phyloP scores from a whole-genome alignment of 1,284 basidiomycete species.

The Moniliella sp. region DNA sequence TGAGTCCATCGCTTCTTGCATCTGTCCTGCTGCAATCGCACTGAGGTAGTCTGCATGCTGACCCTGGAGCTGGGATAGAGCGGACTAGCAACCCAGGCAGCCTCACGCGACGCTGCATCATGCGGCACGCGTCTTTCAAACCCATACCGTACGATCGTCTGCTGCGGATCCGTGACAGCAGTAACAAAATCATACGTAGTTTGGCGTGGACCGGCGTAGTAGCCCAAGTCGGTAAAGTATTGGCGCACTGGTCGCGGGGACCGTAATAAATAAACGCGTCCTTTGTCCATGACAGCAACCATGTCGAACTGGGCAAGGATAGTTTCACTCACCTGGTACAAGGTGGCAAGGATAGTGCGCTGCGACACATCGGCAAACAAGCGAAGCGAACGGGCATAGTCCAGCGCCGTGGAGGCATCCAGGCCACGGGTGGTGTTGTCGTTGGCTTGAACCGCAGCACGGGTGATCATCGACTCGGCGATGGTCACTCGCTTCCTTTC shows the following conservation, averaged over 20 bases:
- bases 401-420: slow-evolving; percentile 19
- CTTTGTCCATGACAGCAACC: slow-evolving; percentile 18
- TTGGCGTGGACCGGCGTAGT: slow-evolving; percentile 11
- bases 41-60: slow-evolving; percentile 20
- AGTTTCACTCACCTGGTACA: slow-evolving; percentile 16
- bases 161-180: slow-evolving; percentile 44
- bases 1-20: slow-evolving; percentile 8
- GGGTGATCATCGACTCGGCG: slow-evolving; percentile 12
- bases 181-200: slow-evolving; percentile 39
- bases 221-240: slow-evolving; percentile 22
- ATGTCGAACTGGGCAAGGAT: slow-evolving; percentile 19
- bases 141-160: slow-evolving; percentile 41
- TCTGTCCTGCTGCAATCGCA: slow-evolving; percentile 7
- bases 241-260: slow-evolving; percentile 10
- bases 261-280: slow-evolving; percentile 35
- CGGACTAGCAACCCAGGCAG: slow-evolving; percentile 10
- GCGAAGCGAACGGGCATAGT: slow-evolving; percentile 15
- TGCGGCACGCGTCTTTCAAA: slow-evolving; percentile 39
- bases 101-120: slow-evolving; percentile 18
- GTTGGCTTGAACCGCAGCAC: slow-evolving; percentile 12
- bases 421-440: slow-evolving; percentile 22
- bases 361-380: slow-evolving; percentile 21
- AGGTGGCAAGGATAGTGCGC: slow-evolving; percentile 17
- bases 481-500: slow-evolving; percentile 21
- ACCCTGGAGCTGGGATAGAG: slow-evolving; percentile 9